phyloP scores from a whole-genome alignment of 495 filamentous ascomycete species.

The Alectoria sarmentosa region DNA sequence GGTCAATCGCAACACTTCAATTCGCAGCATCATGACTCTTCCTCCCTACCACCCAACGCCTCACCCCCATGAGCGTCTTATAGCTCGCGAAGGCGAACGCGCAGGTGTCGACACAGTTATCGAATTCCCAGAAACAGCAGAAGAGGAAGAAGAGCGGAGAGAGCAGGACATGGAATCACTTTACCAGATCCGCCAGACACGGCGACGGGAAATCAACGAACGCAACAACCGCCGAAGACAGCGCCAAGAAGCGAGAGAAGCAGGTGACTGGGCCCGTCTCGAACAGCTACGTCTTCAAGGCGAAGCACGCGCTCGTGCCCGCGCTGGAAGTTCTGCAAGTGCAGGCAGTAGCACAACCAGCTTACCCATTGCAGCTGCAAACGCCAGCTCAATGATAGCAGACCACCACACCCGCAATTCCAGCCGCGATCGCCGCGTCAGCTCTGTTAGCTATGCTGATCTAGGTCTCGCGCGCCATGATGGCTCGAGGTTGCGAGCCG shows the following conservation, averaged over 20 bases:
- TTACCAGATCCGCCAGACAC: constrained; percentile 79
- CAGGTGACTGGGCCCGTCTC: constrained; percentile 58
- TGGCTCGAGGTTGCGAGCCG: constrained; percentile 76
- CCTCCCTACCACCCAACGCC: constrained; percentile 69
- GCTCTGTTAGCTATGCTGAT: constrained; percentile 78
- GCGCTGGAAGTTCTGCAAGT: constrained; percentile 27
- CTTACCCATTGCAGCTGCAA: constrained; percentile 6
- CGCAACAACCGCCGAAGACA: constrained; percentile 64
- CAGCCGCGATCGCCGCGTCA: constrained; percentile 66
- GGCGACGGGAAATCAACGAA: constrained; percentile 67
- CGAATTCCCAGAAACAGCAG: constrained; percentile 66
- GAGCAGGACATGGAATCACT: constrained; percentile 89
- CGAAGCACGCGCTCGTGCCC: constrained; percentile 28
- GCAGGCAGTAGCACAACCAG: constrained; percentile 31
- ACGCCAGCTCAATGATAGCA: constrained; percentile 44
- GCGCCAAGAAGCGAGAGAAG: constrained; percentile 59
- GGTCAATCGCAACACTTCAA: constrained; percentile 75
- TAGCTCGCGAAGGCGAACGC: constrained; percentile 86
- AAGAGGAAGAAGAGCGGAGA: constrained; percentile 72
- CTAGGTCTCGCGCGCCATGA: constrained; percentile 84
- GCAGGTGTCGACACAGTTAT: constrained; percentile 88
- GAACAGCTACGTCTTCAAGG: constrained; percentile 48
- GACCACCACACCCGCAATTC: constrained; percentile 57
- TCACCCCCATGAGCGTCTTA: constrained; percentile 69
- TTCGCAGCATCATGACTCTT: constrained; percentile 88